Base-by-base conservation (phyloP, 495 filamentous ascomycete genomes). In the Hypoxylon intermedium region DNA sequence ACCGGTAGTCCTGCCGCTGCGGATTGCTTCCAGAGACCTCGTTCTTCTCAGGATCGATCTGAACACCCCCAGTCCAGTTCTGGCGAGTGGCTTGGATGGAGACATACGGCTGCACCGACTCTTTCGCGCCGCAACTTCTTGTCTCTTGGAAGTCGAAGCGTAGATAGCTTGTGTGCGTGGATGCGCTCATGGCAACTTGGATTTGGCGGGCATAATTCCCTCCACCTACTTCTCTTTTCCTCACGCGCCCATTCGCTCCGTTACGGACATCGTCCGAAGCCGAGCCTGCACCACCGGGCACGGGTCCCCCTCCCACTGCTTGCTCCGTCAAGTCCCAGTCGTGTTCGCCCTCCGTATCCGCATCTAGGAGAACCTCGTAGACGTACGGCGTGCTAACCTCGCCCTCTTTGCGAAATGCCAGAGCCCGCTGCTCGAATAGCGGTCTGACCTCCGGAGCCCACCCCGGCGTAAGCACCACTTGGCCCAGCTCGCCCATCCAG, bases 401-500 rank as follows among this genome's bases (percentile, higher is more conserved):
- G 9, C 71, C 68, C 19, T 60, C 58, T 20, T 72, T 72, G 2
- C 60, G 53, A 38, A 72, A 72, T n/a, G 63, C 48, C n/a, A 70
- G 36, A n/a, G 56, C 65, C 1, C 70, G 67, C 28, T 71, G 61
- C 34, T 72, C 62, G 47, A 72, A 72, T 2, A 52, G 37, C 0
- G 63, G 63, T 13, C 60, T 61, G 2, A 71, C 48, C 13, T 65
- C 56, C 3, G 38, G 42, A 13, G 13, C 12, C 67, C 67, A 70
- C 6, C 70, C 70, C 0, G 70, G 67, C 21, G 45, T 46, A 1
- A 72, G 40, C 11, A 70, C 65, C 0, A 62, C 33, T 41, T 70
- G 70, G 18, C 70, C 70, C 21, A 68, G 56, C 36, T 72, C 70
- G 0, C 70, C 70, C 62, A 72, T 72, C 70, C 70, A 70, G 15